Base-by-base conservation (phyloP, 257 asterid genomes). In the Orobanche coerulescens region DNA sequence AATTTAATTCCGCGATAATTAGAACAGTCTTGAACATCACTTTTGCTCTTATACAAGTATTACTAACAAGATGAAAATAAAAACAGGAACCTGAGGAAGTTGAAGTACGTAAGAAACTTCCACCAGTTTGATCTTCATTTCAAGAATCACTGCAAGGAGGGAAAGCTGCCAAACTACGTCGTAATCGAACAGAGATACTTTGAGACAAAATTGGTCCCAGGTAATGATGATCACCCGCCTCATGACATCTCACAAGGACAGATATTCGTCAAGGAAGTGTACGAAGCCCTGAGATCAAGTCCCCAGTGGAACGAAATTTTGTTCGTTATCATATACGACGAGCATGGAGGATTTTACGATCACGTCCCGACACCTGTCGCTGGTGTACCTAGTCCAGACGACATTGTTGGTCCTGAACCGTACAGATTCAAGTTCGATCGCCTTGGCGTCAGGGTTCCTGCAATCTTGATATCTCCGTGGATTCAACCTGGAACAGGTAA, bases 161-260 rank as follows among this genome's bases (percentile, higher is more conserved):
- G 95, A 28, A 86, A 81, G 74, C 71, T 86, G 36, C 89, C 95
- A 16, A 86, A 86, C 75, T 86, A 86, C 34, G 87, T 78, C 0
- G 95, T 83, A 4, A 61, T 86, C 15, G 95, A 86, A 53, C 95
- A 79, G 26, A 72, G 87, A 68, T 86, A 81, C 18, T 79, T 80
- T 62, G 95, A 71, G 46, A 71, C 83, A 0, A 80, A 79, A 68
- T 24, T 77, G 2, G 13, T 79, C 13, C 79, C 82, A 5, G 95
- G 87, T 0, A 86, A 83, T 65, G 95, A 86, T 18, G 95, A 86
- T 61, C 95, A 86, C 67, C 95, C 95, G 5, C 79, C 95, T 9
- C 95, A 86, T 46, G 95, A 86, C 31, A 78, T 83, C 4, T 68
- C 76, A 3, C 79, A 86, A 40, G 95, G 95, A 6, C 95, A 86